phyloP scores from a whole-genome alignment of 148 eudicot species.

The Pharnaceum exiguum region DNA sequence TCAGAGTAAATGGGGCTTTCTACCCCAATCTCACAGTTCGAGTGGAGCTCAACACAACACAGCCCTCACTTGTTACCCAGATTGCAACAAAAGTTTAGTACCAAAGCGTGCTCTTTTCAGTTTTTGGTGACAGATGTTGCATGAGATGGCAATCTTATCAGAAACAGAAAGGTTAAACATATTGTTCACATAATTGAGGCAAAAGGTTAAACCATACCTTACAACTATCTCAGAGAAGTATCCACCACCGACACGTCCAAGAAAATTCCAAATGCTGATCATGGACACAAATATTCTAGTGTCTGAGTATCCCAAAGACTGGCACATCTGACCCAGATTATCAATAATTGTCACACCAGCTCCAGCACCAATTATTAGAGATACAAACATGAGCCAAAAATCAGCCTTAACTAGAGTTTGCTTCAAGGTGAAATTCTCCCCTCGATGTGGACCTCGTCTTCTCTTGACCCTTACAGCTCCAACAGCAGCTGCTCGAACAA shows the following conservation, averaged over 20 bases:
- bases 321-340: constrained; percentile 95
- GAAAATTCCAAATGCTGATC: constrained; percentile 98
- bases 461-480: constrained; percentile 88
- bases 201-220: constrained; percentile 38
- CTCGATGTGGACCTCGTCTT: constrained; percentile 81
- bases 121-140: too few relatives aligned
- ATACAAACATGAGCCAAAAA: constrained; percentile 85
- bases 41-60: too few relatives aligned
- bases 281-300: constrained; percentile 86
- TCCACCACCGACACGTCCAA: constrained; percentile 97
- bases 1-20: too few relatives aligned
- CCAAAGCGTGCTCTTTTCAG: too few relatives aligned
- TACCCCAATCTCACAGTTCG: too few relatives aligned
- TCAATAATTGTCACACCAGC: constrained; percentile 96
- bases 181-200: background rate
- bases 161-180: background rate
- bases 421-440: constrained; percentile 80
- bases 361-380: constrained; percentile 85
- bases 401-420: constrained; percentile 92
- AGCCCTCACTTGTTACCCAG: too few relatives aligned
- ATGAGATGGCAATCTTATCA: too few relatives aligned
- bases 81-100: too few relatives aligned
- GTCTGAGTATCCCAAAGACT: constrained; percentile 76
- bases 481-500: constrained; percentile 90
- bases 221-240: constrained; percentile 83